Conservation (phyloP, 2,329 filamentous ascomycete genomes). For the Aspergillus sp. region DNA sequence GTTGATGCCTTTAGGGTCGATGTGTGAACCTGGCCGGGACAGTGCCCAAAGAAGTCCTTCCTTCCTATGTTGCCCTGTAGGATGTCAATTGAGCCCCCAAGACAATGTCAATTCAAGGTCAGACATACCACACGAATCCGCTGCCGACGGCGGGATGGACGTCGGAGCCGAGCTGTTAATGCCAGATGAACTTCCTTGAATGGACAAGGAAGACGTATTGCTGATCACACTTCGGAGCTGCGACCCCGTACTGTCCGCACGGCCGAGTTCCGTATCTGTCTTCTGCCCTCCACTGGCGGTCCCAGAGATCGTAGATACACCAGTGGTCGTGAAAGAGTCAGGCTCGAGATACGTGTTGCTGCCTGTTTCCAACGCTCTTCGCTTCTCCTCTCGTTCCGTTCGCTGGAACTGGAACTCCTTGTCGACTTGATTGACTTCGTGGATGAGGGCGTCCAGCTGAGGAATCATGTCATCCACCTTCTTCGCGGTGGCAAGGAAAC, state of each 20-base stretch:
- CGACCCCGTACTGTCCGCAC: constrained; percentile 72
- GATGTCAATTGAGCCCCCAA: constrained; percentile 24
- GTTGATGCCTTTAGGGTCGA: constrained; percentile 90
- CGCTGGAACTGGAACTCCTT: constrained; percentile 96
- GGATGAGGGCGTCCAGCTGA: constrained; percentile 81
- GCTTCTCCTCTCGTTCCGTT: constrained; percentile 93
- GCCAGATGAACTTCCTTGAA: constrained; percentile 26
- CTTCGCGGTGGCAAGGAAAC: constrained; percentile 77
- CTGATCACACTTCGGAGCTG: constrained; percentile 56
- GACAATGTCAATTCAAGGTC: not conserved
- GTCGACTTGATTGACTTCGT: constrained; percentile 87
- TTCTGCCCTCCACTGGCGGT: constrained; percentile 51
- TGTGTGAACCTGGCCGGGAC: constrained; percentile 87
- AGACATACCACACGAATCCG: constrained; percentile 36
- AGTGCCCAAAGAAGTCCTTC: constrained; percentile 94
- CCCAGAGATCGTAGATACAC: constrained; percentile 27
- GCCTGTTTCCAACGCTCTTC: constrained; percentile 83
- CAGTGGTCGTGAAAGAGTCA: constrained; percentile 53
- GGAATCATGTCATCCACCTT: constrained; percentile 84
- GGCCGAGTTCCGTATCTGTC: constrained; percentile 67
- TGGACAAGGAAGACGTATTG: constrained; percentile 45
- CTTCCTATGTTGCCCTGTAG: constrained; percentile 69
- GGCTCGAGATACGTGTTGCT: constrained; percentile 70
- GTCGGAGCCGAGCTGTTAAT: constrained; percentile 17
- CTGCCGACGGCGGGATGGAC: constrained; percentile 19